Base-by-base conservation (phyloP, 495 filamentous ascomycete genomes). In the Rhypophila decipiens region DNA sequence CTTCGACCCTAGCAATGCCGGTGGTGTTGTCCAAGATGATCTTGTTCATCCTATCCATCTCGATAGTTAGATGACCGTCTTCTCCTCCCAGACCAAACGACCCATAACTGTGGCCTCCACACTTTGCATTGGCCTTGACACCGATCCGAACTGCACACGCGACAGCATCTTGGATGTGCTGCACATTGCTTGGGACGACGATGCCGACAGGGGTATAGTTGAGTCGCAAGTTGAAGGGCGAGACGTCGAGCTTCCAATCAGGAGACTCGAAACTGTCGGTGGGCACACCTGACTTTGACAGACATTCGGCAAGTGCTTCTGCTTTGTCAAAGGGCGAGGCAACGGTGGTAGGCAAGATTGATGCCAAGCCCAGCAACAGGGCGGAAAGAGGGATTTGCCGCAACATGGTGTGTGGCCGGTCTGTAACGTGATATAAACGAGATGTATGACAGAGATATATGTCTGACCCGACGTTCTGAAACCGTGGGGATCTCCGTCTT, bases 21-120 rank as follows among this genome's bases (percentile, higher is more conserved):
- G 70, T 61, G 40, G 56, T 41, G 42, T 55, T 44, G 33, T 68
- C 64, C 17, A 74, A 43, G 3, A 60, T 56, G 3, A 74, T 70
- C 10, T 67, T 63, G 52, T 67, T 66, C 65, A 72, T 71, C 8
- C 70, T 62, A 43, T 67, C 66, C 47, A 74, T 44, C 57, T 73
- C 62, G 22, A 74, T 62, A 3, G 64, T 58, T 19, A 74, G 58
- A 50, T 72, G 69, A 0, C 71, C 71, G 13, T 74, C 66, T 51
- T 74, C 68, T 11, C 71, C 71, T 15, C 71, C 71, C 0, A 74
- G 60, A 5, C 71, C 71, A 9, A 72, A 66, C 5, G 66, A 70
- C 2, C 59, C 70, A 45, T 74, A 73, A 35, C 71, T 73, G 57
- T 74, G 71, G 7, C 70, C 71, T 43, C 71, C 69, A 47, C 63